Percentiles rank a stretch among this genome's conserved stretches.
These are phyloP conservation scores for Theileria parva DNA, from an alignment of 169 alveolate species.

Conservation along the genomic window DNA sequence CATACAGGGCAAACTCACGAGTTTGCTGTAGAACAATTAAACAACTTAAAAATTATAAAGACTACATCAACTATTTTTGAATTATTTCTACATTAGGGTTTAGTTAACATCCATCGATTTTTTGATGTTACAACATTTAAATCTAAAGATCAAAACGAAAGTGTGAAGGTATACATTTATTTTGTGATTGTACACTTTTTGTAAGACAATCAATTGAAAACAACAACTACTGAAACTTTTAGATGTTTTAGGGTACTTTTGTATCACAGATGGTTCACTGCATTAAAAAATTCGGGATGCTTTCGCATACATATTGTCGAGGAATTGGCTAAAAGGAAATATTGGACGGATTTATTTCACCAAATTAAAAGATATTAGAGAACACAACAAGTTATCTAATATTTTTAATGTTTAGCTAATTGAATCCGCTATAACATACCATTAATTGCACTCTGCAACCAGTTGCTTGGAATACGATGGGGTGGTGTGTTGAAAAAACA, in stretches of 20 bases:
- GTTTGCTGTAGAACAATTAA: not conserved
- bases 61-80: slow-evolving; percentile 9
- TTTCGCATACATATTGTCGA: slow-evolving; percentile 9
- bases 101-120: not conserved
- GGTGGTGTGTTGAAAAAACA: slow-evolving; percentile 19
- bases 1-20: not conserved
- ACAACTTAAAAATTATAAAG: not conserved
- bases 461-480: slow-evolving; percentile 27
- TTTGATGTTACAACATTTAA: slow-evolving; percentile 3
- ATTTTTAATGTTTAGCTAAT: not conserved
- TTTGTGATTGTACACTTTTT: not conserved
- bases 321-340: not conserved
- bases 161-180: not conserved
- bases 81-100: slow-evolving; percentile 9
- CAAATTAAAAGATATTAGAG: slow-evolving; percentile 3
- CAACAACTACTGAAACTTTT: not conserved
- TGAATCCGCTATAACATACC: not conserved
- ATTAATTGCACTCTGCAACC: slow-evolving; percentile 16
- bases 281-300: slow-evolving; percentile 9
- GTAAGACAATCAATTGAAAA: not conserved
- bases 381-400: not conserved
- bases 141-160: not conserved
- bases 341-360: not conserved
- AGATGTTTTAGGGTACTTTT: not conserved
- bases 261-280: not conserved